Percentiles rank a stretch among this genome's conserved stretches.
phyloP scores from a whole-genome alignment of 2,329 filamentous ascomycete genomes.

The Colletotrichum neosansevieriae region DNA sequence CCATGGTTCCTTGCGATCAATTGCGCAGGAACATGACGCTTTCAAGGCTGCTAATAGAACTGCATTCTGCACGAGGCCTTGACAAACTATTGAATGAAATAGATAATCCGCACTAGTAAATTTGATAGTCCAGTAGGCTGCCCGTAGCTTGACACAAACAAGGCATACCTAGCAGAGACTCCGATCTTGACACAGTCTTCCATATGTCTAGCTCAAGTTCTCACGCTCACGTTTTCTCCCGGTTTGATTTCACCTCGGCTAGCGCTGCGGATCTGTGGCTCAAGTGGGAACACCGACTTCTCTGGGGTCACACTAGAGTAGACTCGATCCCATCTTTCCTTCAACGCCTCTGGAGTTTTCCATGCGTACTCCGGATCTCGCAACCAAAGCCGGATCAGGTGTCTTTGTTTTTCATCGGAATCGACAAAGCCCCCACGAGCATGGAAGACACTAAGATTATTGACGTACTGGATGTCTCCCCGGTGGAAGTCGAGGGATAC shows the following conservation, averaged over 20 bases:
- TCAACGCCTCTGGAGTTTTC: constrained; percentile 59
- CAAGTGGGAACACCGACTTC: constrained; percentile 66
- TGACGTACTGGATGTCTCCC: constrained; percentile 67
- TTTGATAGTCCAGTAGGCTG: too few species aligned
- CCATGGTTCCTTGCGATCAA: too few species aligned
- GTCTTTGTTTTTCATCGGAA: constrained; percentile 57
- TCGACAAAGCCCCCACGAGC: constrained; percentile 63
- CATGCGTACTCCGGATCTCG: constrained; percentile 62
- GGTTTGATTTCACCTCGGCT: constrained; percentile 37
- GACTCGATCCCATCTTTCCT: constrained; percentile 63
- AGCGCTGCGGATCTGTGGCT: constrained; percentile 54
- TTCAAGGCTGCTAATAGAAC: too few species aligned
- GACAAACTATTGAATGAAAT: too few species aligned
- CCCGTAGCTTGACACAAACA: too few species aligned
- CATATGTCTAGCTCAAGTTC: not conserved
- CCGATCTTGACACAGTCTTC: too few species aligned
- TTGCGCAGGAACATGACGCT: too few species aligned
- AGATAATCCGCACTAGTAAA: too few species aligned
- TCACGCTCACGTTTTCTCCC: not conserved
- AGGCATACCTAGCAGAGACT: too few species aligned
- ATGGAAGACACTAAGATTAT: constrained; percentile 67
- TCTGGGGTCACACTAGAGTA: constrained; percentile 65
- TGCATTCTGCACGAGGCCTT: too few species aligned
- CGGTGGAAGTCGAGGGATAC: constrained; percentile 60
- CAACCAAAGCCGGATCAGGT: constrained; percentile 63